Percentiles rank a stretch among this genome's conserved stretches.
Conservation (phyloP, 257 asterid species). For the Linaria vulgaris region DNA sequence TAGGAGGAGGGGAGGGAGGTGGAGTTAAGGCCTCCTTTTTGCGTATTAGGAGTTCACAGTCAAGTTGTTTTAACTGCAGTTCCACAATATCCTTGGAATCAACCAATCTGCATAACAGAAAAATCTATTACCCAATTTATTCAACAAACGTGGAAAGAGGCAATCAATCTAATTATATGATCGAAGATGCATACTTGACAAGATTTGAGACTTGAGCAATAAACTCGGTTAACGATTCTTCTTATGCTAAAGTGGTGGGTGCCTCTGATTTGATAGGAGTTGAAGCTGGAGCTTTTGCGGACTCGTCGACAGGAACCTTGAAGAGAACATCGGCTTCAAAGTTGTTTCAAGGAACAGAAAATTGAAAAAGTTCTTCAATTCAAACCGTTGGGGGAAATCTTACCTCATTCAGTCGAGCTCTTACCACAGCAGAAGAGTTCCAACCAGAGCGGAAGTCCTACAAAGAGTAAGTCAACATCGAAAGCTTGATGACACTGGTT, state of each 20-base stretch:
- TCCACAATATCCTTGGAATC: slow-evolving; percentile 87
- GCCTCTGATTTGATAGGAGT: slow-evolving; percentile 43
- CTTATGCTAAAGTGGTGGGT: slow-evolving; percentile 48
- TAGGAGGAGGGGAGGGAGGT: slow-evolving; percentile 59
- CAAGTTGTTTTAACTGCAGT: slow-evolving; percentile 70
- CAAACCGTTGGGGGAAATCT: slow-evolving; percentile 33
- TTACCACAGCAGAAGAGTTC: slow-evolving; percentile 48
- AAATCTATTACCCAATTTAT: slow-evolving; percentile 21
- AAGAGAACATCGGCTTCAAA: slow-evolving; percentile 41
- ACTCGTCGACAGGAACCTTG: slow-evolving; percentile 67
- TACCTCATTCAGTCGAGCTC: slow-evolving; percentile 67
- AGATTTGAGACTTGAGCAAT: slow-evolving; percentile 74
- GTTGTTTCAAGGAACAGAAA: slow-evolving; percentile 28
- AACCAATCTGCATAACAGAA: slow-evolving; percentile 63
- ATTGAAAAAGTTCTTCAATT: slow-evolving; percentile 29
- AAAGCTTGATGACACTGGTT: slow-evolving; percentile 9
- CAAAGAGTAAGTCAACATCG: slow-evolving; percentile 24
- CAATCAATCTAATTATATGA: slow-evolving; percentile 24
- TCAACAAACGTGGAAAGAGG: slow-evolving; percentile 5
- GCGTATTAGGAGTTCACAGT: slow-evolving; percentile 71
- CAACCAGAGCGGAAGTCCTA: slow-evolving; percentile 53
- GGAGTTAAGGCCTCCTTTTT: slow-evolving; percentile 83
- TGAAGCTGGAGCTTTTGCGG: slow-evolving; percentile 41
- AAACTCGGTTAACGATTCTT: slow-evolving; percentile 65
- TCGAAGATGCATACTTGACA: slow-evolving; percentile 58